Conservation (phyloP, 78 protist species). For the Dictyostelium discoideum region DNA sequence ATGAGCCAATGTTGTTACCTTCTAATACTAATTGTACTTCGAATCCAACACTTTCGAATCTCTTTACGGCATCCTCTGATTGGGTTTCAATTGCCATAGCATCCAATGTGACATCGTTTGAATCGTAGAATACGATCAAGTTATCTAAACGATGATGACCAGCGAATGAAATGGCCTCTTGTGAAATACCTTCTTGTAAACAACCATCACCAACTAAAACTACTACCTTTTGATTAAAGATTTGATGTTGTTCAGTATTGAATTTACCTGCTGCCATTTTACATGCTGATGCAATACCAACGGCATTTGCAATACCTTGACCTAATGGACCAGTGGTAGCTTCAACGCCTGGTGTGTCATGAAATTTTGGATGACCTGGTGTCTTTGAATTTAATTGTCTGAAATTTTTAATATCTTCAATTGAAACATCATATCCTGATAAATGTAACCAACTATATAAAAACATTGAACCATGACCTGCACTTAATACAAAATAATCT, state of each 20-base stretch:
- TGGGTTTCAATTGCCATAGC: conserved; percentile 97
- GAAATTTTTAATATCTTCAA: conserved; percentile 96
- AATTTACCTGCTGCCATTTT: conserved; percentile 92
- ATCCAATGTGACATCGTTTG: conserved; percentile 98
- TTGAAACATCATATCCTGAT: conserved; percentile 91
- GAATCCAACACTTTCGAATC: conserved; percentile 97
- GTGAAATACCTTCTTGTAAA: conserved; percentile 92
- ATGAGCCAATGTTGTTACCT: conserved; percentile 91
- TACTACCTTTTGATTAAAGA: conserved; percentile 94
- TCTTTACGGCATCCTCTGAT: conserved; percentile 94
- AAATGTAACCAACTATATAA: conserved; percentile 97
- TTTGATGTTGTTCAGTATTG: conserved; percentile 92
- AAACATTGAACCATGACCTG: conserved; percentile 99
- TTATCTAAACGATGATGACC: conserved; percentile 97
- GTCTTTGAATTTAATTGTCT: conserved; percentile 92
- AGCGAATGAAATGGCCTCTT: conserved; percentile 99
- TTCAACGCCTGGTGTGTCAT: conserved; percentile 96
- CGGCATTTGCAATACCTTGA: conserved; percentile 98
- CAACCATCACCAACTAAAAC: conserved; percentile 99
- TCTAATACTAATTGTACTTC: conserved; percentile 86
- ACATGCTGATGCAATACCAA: conserved; percentile 97
- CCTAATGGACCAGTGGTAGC: conserved; percentile 99
- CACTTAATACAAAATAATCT: conserved; percentile 98
- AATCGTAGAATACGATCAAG: conserved; percentile 98
- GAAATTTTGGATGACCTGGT: conserved; percentile 99